These are phyloP conservation scores for Tylopilus intermedius DNA, from an alignment of 768 basidiomycete genomes.

Conservation along the genomic window DNA sequence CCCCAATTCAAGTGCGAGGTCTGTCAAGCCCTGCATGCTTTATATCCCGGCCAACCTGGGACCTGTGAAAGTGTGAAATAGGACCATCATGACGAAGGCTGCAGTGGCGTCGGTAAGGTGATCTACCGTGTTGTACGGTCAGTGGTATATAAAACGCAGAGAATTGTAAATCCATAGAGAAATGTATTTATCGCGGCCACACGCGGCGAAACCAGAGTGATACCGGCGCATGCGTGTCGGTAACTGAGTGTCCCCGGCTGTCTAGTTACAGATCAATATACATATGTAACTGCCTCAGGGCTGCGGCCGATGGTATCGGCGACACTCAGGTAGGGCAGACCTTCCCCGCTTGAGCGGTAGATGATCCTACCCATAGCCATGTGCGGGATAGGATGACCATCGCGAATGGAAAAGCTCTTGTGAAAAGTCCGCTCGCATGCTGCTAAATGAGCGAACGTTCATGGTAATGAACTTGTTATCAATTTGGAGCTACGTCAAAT, in stretches of 20 bases:
- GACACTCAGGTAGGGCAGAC: background rate
- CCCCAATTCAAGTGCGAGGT: background rate
- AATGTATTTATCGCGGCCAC: background rate
- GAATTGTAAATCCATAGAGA: background rate
- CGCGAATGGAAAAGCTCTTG: constrained; percentile 1
- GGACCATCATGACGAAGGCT: too few relatives aligned
- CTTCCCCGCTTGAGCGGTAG: background rate
- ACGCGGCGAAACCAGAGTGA: background rate
- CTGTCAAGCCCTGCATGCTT: background rate
- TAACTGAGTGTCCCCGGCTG: constrained; percentile 1
- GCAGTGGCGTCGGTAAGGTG: constrained; percentile 14
- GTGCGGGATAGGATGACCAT: background rate
- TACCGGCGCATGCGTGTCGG: background rate
- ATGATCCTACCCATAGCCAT: background rate
- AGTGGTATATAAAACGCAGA: background rate
- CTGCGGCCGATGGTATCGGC: constrained; percentile 18
- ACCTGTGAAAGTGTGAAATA: too few relatives aligned
- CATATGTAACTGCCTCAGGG: constrained; percentile 9
- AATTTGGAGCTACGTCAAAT: constrained; percentile 3
- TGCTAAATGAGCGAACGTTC: constrained; percentile 4
- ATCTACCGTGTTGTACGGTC: background rate
- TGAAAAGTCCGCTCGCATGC: background rate
- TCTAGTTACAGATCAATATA: constrained; percentile 1
- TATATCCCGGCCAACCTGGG: background rate
- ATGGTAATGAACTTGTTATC: constrained; percentile 7